Evolutionary conservation across 129 eudicot genomes (phyloP).

Genomic region (Daucus carota): DH1_v3.0 NC_030386.2:23444001-23444500

Average conservation of each 20-base stretch:
- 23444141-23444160: conserved; percentile 58
- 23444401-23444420: conserved; percentile 63
- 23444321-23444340: conserved; percentile 55
- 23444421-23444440: conserved; percentile 79
- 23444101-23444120: conserved; percentile 97
- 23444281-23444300: conserved; percentile 63
- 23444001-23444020: conserved; percentile 62
- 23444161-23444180: conserved; percentile 41
- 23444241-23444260: conserved; percentile 71
- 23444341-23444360: conserved; percentile 56
- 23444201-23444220: conserved; percentile 49
- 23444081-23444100: conserved; percentile 81
- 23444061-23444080: conserved; percentile 98
- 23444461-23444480: conserved; percentile 73
- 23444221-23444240: conserved; percentile 88
- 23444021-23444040: conserved; percentile 59
- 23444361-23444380: conserved; percentile 42
- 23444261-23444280: conserved; percentile 45
- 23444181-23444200: conserved; percentile 81
- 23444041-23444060: conserved; percentile 82
- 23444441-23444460: conserved; percentile 88
- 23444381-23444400: conserved; percentile 30
- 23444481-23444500: conserved; percentile 81
- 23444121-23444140: conserved; percentile 95
- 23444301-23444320: conserved; percentile 60